Evolutionary conservation across 495 filamentous ascomycete genomes (phyloP).

Genomic region (Choiromyces venosus): DNA sequence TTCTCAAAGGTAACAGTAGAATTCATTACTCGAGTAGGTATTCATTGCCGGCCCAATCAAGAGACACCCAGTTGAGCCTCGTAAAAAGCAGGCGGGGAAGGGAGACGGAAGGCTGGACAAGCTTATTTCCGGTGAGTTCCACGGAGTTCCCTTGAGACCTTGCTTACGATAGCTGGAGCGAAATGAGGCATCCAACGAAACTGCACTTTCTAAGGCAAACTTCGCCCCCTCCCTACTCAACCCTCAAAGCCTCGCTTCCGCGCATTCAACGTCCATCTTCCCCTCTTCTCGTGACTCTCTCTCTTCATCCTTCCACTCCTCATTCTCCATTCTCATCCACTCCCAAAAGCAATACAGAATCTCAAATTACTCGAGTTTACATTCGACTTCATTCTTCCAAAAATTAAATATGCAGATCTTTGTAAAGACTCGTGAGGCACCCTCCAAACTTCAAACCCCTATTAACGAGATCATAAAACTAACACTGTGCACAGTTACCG

Average conservation of each 20-base stretch:
- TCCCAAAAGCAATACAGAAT: not conserved
- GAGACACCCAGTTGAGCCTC: not conserved
- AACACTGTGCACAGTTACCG: constrained; percentile 62
- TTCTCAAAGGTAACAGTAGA: not conserved
- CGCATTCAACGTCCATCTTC: not conserved
- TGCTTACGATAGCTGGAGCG: not conserved
- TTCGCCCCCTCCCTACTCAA: not conserved
- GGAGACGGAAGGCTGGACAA: not conserved
- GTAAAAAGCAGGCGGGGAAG: not conserved
- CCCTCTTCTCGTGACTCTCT: not conserved
- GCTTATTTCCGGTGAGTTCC: not conserved
- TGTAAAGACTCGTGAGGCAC: constrained; percentile 41
- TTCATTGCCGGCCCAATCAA: not conserved
- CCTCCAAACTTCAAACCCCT: not conserved
- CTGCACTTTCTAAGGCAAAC: not conserved
- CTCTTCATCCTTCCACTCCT: not conserved
- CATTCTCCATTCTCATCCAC: not conserved
- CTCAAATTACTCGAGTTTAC: not conserved
- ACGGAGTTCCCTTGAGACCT: not conserved
- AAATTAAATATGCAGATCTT: constrained; percentile 39
- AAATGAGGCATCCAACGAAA: not conserved
- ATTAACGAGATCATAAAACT: constrained; percentile 29
- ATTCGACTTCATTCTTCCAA: not conserved
- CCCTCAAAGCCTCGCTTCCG: not conserved
- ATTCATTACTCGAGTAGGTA: not conserved